phyloP scores from a whole-genome alignment of 768 basidiomycete genomes.

The Trametes villosa region DNA sequence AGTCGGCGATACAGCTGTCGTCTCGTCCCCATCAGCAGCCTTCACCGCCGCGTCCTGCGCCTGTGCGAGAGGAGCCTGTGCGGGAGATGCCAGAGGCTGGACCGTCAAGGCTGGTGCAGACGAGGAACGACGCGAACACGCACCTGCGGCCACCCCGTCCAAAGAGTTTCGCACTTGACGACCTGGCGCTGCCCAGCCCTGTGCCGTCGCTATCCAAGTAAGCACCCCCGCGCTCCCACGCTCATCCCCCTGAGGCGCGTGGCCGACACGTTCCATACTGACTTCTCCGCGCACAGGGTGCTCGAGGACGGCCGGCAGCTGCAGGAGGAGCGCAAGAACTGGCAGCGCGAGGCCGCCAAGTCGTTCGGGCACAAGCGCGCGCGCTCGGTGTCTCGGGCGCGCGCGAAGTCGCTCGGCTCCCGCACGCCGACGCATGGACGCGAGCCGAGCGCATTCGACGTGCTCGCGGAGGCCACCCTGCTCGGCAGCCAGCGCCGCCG shows the following conservation, averaged over 20 bases:
- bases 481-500: constrained; percentile 66
- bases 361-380: constrained; percentile 70
- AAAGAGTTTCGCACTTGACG: constrained; percentile 64
- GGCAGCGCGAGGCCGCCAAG: constrained; percentile 64
- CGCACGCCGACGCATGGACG: constrained; percentile 20
- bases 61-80: constrained; percentile 1
- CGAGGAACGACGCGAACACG: constrained; percentile 4
- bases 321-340: constrained; percentile 64
- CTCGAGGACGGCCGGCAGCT: constrained; percentile 65
- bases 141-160: constrained; percentile 44
- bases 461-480: constrained; percentile 66
- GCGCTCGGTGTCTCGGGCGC: constrained; percentile 63
- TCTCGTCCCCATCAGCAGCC: constrained; percentile 4
- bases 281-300: constrained; percentile 49
- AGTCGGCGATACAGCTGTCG: constrained; percentile 40
- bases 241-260: neutral
- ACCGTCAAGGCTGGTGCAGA: constrained; percentile 9
- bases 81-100: constrained; percentile 9
- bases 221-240: constrained; percentile 25
- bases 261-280: neutral
- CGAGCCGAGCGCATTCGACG: constrained; percentile 47
- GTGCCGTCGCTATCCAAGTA: constrained; percentile 58
- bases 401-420: constrained; percentile 55
- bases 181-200: constrained; percentile 60
- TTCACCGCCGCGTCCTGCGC: constrained; percentile 15